Evolutionary conservation across 83 land plant genomes (phyloP).

Genomic region (Thuja plicata): DNA sequence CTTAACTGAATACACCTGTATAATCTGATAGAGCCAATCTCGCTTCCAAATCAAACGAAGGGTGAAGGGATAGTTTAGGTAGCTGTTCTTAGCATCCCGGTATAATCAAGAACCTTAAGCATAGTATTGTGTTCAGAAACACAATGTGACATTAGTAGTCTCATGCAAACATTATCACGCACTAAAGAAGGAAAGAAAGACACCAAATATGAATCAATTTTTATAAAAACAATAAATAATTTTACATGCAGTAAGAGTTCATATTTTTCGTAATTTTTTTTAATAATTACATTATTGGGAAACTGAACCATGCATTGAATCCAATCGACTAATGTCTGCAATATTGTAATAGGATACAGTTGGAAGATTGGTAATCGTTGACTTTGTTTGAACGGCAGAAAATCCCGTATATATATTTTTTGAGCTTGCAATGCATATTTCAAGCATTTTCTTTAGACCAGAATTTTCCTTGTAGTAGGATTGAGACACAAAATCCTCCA

Average conservation of each 20-base stretch:
- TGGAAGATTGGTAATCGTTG: conserved; percentile 9
- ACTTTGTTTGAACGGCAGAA: background rate
- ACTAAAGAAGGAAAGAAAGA: background rate
- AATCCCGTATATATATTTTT: conserved; percentile 35
- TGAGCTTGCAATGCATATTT: conserved; percentile 38
- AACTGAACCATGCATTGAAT: background rate
- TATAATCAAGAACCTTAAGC: background rate
- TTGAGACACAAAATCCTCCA: conserved; percentile 39
- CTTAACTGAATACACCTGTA: too few species aligned
- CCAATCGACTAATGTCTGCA: background rate
- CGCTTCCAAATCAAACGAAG: too few species aligned
- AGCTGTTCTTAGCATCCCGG: background rate
- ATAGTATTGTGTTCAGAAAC: background rate
- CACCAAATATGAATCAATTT: background rate
- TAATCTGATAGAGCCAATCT: too few species aligned
- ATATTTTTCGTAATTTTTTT: background rate
- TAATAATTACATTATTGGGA: background rate
- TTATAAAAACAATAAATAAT: background rate
- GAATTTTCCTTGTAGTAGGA: conserved; percentile 22
- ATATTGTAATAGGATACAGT: conserved; percentile 26
- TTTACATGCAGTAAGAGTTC: background rate
- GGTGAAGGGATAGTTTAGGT: background rate
- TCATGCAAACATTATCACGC: background rate
- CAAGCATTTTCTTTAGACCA: conserved; percentile 32
- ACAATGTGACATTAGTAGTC: background rate